Conservation (phyloP, 768 basidiomycete species). For the Calocybe indica region DNA sequence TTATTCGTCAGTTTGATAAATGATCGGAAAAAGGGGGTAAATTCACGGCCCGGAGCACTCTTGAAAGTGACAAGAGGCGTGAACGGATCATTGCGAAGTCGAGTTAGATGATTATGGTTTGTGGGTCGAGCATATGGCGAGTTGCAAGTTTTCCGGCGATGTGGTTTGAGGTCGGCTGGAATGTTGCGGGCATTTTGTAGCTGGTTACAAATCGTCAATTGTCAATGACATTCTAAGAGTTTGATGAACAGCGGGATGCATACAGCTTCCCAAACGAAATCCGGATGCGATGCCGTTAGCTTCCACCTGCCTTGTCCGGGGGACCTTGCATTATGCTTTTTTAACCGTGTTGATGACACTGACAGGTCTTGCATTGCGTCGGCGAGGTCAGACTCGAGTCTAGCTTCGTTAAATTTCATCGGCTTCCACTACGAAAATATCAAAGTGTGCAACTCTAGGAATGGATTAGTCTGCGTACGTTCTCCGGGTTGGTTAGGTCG, state of each 20-base stretch:
- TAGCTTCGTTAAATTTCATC: conserved; percentile 6
- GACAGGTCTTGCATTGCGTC: conserved; percentile 3
- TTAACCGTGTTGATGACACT: conserved; percentile 7
- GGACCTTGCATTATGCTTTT: conserved; percentile 5
- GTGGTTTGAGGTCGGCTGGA: neutral
- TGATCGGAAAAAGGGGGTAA: neutral
- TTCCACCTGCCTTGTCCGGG: conserved; percentile 2
- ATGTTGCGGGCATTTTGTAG: neutral
- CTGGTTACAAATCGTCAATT: neutral
- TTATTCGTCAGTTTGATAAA: neutral
- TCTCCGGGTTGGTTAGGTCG: conserved; percentile 17
- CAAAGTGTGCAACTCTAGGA: neutral
- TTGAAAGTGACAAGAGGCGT: conserved; percentile 27
- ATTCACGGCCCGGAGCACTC: conserved; percentile 38
- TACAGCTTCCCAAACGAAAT: conserved; percentile 9
- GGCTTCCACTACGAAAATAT: conserved; percentile 12
- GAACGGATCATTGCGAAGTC: conserved; percentile 5
- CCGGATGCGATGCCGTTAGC: conserved; percentile 1
- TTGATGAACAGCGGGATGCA: neutral
- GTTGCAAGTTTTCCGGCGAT: neutral
- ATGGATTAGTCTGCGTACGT: conserved; percentile 1
- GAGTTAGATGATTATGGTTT: neutral
- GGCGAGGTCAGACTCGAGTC: conserved; percentile 6
- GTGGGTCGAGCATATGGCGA: neutral
- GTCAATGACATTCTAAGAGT: neutral